phyloP scores from a whole-genome alignment of 2,329 filamentous ascomycete species.

The Lecanicillium sp. region DNA sequence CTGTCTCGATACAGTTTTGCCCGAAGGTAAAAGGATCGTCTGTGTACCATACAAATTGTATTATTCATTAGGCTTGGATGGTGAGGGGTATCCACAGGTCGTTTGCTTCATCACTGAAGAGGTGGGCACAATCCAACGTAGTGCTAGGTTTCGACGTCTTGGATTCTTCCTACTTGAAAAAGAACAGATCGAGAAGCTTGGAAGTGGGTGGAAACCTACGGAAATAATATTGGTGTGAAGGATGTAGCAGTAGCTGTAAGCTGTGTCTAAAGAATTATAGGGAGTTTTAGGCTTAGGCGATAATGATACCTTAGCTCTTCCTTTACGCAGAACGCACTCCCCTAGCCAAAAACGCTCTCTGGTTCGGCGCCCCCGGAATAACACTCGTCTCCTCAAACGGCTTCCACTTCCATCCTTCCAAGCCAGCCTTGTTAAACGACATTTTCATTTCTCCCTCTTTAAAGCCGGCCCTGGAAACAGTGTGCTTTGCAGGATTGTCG shows the following conservation, averaged over 20 bases:
- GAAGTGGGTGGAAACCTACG: too few species aligned
- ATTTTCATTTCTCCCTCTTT: slow-evolving; percentile 13
- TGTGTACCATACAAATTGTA: not conserved
- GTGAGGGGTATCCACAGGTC: not conserved
- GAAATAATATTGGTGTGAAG: too few species aligned
- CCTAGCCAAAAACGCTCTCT: not conserved
- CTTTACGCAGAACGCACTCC: too few species aligned
- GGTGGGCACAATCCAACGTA: not conserved
- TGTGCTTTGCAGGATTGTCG: slow-evolving; percentile 8
- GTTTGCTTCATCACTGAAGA: not conserved
- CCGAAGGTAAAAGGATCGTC: not conserved
- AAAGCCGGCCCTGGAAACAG: slow-evolving; percentile 16
- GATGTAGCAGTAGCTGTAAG: too few species aligned
- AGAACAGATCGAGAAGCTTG: not conserved
- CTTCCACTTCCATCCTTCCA: slow-evolving; percentile 18
- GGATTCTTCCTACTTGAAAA: not conserved
- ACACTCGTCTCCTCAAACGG: slow-evolving; percentile 10
- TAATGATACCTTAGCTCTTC: too few species aligned
- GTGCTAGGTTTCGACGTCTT: not conserved
- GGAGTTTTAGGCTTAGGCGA: too few species aligned
- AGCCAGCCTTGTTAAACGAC: slow-evolving; percentile 15
- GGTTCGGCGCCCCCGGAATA: not conserved
- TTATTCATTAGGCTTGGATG: not conserved
- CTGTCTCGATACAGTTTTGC: not conserved
- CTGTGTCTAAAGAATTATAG: too few species aligned